Conservation (phyloP, 2,329 filamentous ascomycete species). For the Neoarthrinium moseri region DNA sequence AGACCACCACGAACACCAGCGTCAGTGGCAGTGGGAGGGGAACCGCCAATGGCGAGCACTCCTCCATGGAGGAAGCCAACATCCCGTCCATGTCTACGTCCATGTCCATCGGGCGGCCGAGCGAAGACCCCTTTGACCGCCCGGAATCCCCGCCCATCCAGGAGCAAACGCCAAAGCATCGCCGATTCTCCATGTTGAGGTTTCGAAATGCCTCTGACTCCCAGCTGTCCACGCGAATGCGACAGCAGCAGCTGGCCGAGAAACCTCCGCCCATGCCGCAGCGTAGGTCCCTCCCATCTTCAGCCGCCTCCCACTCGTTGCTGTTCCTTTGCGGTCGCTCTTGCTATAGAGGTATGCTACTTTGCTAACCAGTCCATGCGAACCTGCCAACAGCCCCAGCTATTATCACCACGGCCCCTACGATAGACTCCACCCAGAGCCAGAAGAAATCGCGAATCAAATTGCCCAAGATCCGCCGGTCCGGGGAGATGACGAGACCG, state of each 20-base stretch:
- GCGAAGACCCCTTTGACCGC: slow-evolving; percentile 30
- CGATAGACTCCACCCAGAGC: slow-evolving; percentile 56
- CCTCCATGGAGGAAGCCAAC: slow-evolving; percentile 19
- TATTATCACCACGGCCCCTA: slow-evolving; percentile 92
- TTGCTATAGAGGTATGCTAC: no score
- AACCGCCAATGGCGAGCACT: slow-evolving; percentile 17
- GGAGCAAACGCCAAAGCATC: slow-evolving; percentile 55
- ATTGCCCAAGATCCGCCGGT: slow-evolving; percentile 52
- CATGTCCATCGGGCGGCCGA: slow-evolving; percentile 18
- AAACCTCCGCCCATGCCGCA: slow-evolving; percentile 57
- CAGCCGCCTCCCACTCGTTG: no score
- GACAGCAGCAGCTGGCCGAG: slow-evolving; percentile 59
- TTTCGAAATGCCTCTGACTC: slow-evolving; percentile 93
- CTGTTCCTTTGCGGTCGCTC: no score
- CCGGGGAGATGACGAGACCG: slow-evolving; percentile 45
- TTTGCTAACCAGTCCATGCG: background rate
- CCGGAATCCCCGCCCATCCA: slow-evolving; percentile 51
- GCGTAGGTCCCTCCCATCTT: slow-evolving; percentile 46
- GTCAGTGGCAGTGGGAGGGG: slow-evolving; percentile 12
- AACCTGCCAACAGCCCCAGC: slow-evolving; percentile 48
- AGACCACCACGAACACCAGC: slow-evolving; percentile 4
- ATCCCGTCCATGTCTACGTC: slow-evolving; percentile 10
- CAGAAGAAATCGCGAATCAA: slow-evolving; percentile 59
- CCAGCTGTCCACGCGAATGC: slow-evolving; percentile 75
- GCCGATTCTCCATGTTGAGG: slow-evolving; percentile 69